Conservation (phyloP, 202 grass and related monocot genomes). For the Musa balbisiana region DNA sequence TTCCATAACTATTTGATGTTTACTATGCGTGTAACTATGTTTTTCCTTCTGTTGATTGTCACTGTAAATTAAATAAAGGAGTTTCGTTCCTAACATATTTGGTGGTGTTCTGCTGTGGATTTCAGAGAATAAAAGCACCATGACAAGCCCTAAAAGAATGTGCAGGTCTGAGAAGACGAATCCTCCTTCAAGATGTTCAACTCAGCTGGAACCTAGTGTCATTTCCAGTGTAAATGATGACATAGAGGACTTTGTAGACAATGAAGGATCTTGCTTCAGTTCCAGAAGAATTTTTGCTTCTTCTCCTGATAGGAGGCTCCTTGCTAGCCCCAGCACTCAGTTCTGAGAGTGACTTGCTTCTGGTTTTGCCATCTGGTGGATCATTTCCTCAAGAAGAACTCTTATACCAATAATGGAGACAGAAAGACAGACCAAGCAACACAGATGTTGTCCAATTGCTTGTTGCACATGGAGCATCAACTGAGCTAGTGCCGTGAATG, state of each 20-base stretch:
- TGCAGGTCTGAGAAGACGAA: constrained; percentile 26
- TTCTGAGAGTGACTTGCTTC: constrained; percentile 69
- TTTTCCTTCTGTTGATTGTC: background rate
- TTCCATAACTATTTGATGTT: background rate
- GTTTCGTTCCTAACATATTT: background rate
- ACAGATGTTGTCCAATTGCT: background rate
- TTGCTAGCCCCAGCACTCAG: constrained; percentile 11
- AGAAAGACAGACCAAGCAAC: constrained; percentile 25
- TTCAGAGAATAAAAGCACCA: constrained; percentile 27
- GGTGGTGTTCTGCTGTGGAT: background rate
- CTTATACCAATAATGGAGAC: constrained; percentile 45
- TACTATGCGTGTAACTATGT: background rate
- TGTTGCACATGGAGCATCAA: background rate
- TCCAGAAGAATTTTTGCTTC: background rate
- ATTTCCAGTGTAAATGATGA: background rate
- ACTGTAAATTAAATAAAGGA: background rate
- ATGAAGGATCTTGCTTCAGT: constrained; percentile 2
- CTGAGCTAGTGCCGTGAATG: background rate
- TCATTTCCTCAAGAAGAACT: constrained; percentile 61
- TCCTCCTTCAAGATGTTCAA: constrained; percentile 28
- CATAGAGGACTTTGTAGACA: background rate
- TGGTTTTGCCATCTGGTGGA: constrained; percentile 52
- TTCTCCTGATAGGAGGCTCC: too few species aligned
- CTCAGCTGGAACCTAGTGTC: constrained; percentile 19
- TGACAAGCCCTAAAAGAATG: constrained; percentile 55